Conservation (phyloP, 164 flowering plant genomes). For the Annona squamosa region DNA sequence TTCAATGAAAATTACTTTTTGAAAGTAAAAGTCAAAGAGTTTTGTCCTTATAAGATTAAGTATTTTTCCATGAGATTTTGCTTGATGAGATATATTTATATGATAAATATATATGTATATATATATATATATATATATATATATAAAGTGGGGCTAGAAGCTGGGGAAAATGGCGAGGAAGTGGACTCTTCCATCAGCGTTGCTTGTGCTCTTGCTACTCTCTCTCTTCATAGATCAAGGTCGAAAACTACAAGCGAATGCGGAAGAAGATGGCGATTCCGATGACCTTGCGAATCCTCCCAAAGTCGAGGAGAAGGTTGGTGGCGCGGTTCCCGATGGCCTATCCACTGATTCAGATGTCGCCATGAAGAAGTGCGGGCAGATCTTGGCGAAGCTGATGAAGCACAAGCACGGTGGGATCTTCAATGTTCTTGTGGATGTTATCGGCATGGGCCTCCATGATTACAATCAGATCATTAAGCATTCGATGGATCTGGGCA, state of each 20-base stretch:
- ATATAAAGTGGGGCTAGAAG: background rate
- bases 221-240: conserved; percentile 82
- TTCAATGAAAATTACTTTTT: no score
- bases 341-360: conserved; percentile 98
- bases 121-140: no score
- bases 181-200: conserved; percentile 72
- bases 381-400: conserved; percentile 53
- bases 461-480: conserved; percentile 64
- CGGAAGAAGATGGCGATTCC: conserved; percentile 49
- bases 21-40: no score
- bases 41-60: no score
- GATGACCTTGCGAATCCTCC: conserved; percentile 74
- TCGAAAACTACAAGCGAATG: conserved; percentile 69
- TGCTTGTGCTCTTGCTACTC: conserved; percentile 62
- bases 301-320: conserved; percentile 85
- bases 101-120: no score
- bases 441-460: conserved; percentile 52
- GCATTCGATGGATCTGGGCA: conserved; percentile 89
- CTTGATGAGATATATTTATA: no score
- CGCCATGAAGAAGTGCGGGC: conserved; percentile 48
- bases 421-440: conserved; percentile 70
- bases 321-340: conserved; percentile 84
- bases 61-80: no score
- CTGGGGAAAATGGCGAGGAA: conserved; percentile 46
- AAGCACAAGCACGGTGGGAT: conserved; percentile 58